These are phyloP conservation scores for Candida morakotiae DNA, from an alignment of 805 yeast genomes.

Conservation along the genomic window DNA sequence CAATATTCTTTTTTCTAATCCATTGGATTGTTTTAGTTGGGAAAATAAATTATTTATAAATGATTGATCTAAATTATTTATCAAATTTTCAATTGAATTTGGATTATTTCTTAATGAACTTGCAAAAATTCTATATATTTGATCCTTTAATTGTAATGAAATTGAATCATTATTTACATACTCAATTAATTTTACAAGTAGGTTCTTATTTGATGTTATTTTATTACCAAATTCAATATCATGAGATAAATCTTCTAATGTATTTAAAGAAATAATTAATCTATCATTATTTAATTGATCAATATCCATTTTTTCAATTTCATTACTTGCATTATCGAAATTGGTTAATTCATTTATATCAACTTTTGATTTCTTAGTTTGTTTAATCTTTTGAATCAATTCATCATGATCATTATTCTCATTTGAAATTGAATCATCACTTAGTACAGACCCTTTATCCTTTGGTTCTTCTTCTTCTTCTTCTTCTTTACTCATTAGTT, in stretches of 20 bases:
- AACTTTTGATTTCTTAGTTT: constrained; percentile 6
- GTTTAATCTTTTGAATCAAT: neutral
- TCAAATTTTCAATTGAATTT: constrained; percentile 45
- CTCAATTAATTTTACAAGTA: constrained; percentile 27
- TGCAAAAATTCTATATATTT: constrained; percentile 57
- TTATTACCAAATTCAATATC: constrained; percentile 58
- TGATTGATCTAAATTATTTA: constrained; percentile 15
- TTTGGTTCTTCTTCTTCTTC: too few relatives aligned
- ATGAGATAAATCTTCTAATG: constrained; percentile 59
- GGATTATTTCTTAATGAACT: constrained; percentile 73
- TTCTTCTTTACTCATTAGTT: constrained; percentile 38
- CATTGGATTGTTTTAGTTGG: constrained; percentile 13
- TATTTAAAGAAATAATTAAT: constrained; percentile 32
- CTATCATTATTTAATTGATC: constrained; percentile 16
- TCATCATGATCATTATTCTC: constrained; percentile 1
- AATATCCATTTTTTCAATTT: constrained; percentile 10
- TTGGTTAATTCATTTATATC: constrained; percentile 14
- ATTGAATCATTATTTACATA: constrained; percentile 12
- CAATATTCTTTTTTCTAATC: constrained; percentile 36
- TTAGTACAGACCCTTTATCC: too few relatives aligned
- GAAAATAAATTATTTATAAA: constrained; percentile 19
- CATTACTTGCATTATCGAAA: constrained; percentile 15
- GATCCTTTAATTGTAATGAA: constrained; percentile 45
- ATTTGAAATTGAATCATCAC: neutral
- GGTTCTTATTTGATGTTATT: constrained; percentile 32